Percentiles rank a stretch among this genome's conserved stretches.
Conservation (phyloP, 2,329 filamentous ascomycete species). For the Colletotrichum eleusines region DNA sequence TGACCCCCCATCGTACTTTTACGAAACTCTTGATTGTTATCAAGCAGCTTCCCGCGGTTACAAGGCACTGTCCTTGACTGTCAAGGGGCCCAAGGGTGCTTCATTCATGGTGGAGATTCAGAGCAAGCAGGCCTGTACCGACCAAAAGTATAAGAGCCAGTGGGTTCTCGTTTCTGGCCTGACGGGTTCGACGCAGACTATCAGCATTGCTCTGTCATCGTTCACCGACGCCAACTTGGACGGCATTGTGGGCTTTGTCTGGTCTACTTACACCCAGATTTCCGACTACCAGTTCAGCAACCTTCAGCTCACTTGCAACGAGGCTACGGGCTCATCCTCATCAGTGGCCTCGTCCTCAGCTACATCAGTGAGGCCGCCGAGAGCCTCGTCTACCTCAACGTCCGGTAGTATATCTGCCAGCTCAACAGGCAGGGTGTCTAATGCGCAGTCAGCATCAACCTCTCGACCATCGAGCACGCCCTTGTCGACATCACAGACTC, state of each 20-base stretch:
- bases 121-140: conserved; percentile 59
- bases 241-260: conserved; percentile 31
- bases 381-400: not conserved
- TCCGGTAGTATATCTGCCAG: not conserved
- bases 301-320: conserved; percentile 25
- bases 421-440: not conserved
- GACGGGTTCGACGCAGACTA: conserved; percentile 62
- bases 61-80: conserved; percentile 54
- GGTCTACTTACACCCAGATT: conserved; percentile 33
- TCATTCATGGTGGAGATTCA: conserved; percentile 42
- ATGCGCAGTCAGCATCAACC: not conserved
- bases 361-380: not conserved
- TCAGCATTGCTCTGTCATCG: conserved; percentile 61
- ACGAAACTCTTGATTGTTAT: conserved; percentile 64
- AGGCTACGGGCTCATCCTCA: not conserved
- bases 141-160: conserved; percentile 56
- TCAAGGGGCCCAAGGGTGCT: conserved; percentile 43
- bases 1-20: conserved; percentile 62
- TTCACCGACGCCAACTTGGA: conserved; percentile 28
- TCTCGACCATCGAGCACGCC: not conserved
- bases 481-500: not conserved
- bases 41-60: conserved; percentile 59
- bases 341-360: not conserved
- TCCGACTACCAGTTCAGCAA: conserved; percentile 28
- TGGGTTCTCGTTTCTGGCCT: conserved; percentile 58